Base-by-base conservation (phyloP, 169 alveolate genomes). In the Babesia bovis region DNA sequence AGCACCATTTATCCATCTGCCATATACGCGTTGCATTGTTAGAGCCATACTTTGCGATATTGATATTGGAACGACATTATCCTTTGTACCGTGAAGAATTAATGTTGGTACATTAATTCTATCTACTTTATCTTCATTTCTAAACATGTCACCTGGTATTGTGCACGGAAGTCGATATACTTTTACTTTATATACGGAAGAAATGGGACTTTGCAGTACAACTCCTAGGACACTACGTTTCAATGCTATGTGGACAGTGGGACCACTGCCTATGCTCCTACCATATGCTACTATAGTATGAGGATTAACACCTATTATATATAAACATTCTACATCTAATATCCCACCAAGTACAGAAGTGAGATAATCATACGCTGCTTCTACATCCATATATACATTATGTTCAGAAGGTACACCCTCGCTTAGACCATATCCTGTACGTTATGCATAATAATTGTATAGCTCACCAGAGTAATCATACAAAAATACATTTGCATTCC, bases 181-280 rank as follows among this genome's bases (percentile, higher is more conserved):
- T 59, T 83, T 89, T 21, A 90, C 94, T 45, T 97, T 61, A 68
- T 89, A 90, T 32, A 92, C 89, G 6, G 97, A 92, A 45, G 92
- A 70, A 72, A 95, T 65, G 17, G 97, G 97, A 47, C 95, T 71
- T 83, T 93, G 96, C 49, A 95, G 73, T 19, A 93, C 75, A 69
- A 94, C 38, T 1, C 97, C 97, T 33, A 81, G 85, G 32, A 94
- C 68, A 17, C 66, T 60, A 12, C 61, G 66, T 66, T 84, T 74
- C 36, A 88, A 87, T 32, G 95, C 96, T 52, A 94, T 73, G 81
- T 93, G 94, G 42, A 93, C 88, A 41, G 94, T 79, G 10, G 96
- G 95, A 4, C 96, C 95, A 52, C 94, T 82, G 28, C 98, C 98
- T 21, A 95, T 75, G 44, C 97, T 92, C 58, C 98, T 78, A n/a